phyloP scores from a whole-genome alignment of 2,329 filamentous ascomycete species.

The Sporothrix sp. region DNA sequence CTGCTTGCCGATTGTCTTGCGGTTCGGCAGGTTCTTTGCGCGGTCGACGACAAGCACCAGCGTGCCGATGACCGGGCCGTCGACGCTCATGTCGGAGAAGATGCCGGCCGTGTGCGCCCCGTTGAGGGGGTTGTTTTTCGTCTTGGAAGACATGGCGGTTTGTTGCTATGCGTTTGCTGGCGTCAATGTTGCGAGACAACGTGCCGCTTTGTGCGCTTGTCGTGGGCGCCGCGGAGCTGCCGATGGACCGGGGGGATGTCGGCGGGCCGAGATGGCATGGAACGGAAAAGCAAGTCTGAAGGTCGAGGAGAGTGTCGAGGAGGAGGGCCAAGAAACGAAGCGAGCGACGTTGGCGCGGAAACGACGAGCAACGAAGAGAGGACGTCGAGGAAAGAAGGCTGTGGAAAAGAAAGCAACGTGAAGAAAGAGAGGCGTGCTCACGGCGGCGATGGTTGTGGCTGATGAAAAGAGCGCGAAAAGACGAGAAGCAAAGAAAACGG shows the following conservation, averaged over 20 bases:
- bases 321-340: too few relatives aligned
- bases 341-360: not conserved
- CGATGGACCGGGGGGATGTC: too few relatives aligned
- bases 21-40: slow-evolving; percentile 92
- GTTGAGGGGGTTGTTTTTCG: slow-evolving; percentile 47
- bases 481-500: not conserved
- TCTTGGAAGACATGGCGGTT: slow-evolving; percentile 39
- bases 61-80: slow-evolving; percentile 88
- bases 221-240: too few relatives aligned
- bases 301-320: too few relatives aligned
- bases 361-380: not conserved
- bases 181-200: too few relatives aligned
- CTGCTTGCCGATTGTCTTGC: slow-evolving; percentile 96
- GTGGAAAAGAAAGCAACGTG: not conserved
- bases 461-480: not conserved
- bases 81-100: slow-evolving; percentile 85
- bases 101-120: slow-evolving; percentile 80
- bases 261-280: too few relatives aligned
- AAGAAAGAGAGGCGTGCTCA: not conserved
- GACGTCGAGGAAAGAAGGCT: not conserved
- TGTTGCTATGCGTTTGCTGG: not conserved
- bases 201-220: too few relatives aligned
- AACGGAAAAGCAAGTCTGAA: too few relatives aligned
- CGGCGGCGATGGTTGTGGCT: not conserved
- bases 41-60: slow-evolving; percentile 86